Percentiles rank a stretch among this genome's conserved stretches.
Evolutionary conservation across 331 rosid genomes (phyloP).

Genomic region (Malus hybrid): DNA sequence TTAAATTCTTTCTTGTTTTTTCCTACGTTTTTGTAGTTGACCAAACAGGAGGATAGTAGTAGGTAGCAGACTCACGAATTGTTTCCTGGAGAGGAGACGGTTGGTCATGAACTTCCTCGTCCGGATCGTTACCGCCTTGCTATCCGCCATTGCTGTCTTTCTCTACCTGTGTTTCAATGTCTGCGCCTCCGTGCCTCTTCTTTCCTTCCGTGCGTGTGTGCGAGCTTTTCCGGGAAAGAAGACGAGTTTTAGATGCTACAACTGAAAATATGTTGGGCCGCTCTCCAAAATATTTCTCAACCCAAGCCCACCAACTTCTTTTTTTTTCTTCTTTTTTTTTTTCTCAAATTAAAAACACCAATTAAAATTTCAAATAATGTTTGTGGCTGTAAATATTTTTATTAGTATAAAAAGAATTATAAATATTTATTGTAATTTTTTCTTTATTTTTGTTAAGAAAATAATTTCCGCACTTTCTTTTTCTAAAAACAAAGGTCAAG

Average conservation of each 20-base stretch:
- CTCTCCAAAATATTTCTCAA: neutral
- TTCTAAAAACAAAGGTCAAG: no score
- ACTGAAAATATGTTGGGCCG: neutral
- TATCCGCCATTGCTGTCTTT: neutral
- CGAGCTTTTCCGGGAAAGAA: neutral
- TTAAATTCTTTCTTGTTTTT: neutral
- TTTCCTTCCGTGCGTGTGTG: neutral
- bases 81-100: constrained; percentile 12
- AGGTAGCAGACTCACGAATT: constrained; percentile 3
- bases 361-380: no score
- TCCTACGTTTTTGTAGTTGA: neutral
- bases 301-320: neutral
- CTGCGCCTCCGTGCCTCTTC: neutral
- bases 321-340: no score
- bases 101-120: constrained; percentile 13
- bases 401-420: no score
- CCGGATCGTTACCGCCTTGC: constrained; percentile 10
- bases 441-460: no score
- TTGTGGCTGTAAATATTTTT: no score
- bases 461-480: no score
- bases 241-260: neutral
- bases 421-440: no score
- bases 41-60: neutral
- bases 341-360: no score
- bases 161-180: neutral